These are phyloP conservation scores for Trypanosomatidae sp. DNA, from an alignment of 208 protist genomes.

Conservation along the genomic window DNA sequence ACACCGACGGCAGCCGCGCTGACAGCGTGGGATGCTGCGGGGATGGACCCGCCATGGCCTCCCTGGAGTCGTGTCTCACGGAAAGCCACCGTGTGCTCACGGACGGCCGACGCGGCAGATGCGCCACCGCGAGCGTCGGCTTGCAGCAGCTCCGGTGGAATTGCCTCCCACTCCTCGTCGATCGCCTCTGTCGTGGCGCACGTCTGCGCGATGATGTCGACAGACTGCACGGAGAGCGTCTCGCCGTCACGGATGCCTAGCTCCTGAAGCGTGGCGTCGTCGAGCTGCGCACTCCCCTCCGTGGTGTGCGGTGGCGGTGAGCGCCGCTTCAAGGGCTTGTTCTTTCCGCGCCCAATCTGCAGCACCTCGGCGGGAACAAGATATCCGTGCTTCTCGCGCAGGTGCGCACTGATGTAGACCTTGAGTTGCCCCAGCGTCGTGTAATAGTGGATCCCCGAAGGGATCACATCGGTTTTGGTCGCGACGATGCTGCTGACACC, in stretches of 20 bases:
- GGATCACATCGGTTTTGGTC: not conserved
- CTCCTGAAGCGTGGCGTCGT: conserved; percentile 62
- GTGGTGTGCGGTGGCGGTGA: not conserved
- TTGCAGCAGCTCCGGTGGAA: conserved; percentile 56
- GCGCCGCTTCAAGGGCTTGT: conserved; percentile 48
- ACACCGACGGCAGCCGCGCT: not conserved
- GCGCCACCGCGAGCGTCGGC: conserved; percentile 6
- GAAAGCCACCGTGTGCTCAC: conserved; percentile 37
- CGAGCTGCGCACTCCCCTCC: conserved; percentile 14
- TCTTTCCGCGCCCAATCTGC: conserved; percentile 52
- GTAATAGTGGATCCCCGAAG: conserved; percentile 55
- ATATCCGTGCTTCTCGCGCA: conserved; percentile 54
- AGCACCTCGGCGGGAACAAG: conserved; percentile 46
- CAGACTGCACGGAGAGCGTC: conserved; percentile 57
- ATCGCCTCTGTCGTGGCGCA: conserved; percentile 20
- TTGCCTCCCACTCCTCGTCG: conserved; percentile 61
- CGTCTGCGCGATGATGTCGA: conserved; percentile 37
- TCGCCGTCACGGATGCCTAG: conserved; percentile 70
- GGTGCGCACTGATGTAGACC: conserved; percentile 41
- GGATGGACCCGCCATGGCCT: not conserved
- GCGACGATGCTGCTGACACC: not conserved
- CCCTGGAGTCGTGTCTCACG: conserved; percentile 43
- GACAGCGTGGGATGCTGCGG: not conserved
- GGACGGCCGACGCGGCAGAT: conserved; percentile 6
- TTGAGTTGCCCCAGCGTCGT: conserved; percentile 64